phyloP scores from a whole-genome alignment of 2,329 filamentous ascomycete genomes.

The Chaetomiaceae sp. region DNA sequence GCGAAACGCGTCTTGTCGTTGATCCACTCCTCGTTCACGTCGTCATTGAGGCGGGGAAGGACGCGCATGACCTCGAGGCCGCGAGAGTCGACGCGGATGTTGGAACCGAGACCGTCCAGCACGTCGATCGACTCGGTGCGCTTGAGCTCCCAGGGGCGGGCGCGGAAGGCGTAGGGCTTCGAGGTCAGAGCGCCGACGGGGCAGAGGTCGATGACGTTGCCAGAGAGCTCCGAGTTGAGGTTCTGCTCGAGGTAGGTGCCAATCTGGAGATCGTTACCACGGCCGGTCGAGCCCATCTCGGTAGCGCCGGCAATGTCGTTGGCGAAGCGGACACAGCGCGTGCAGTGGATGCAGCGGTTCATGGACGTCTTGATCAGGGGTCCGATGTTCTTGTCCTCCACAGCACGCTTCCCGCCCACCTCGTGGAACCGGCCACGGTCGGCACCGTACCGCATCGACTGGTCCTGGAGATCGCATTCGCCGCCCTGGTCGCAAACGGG shows the following conservation, averaged over 20 bases:
- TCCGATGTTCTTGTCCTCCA: conserved; percentile 99
- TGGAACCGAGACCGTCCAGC: conserved; percentile 85
- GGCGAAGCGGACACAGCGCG: conserved; percentile 92
- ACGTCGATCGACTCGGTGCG: conserved; percentile 96
- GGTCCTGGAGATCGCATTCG: conserved; percentile 97
- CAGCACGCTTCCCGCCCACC: conserved; percentile 88
- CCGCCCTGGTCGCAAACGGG: conserved; percentile 98
- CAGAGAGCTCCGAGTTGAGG: conserved; percentile 90
- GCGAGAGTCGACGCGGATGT: conserved; percentile 88
- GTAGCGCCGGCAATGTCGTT: conserved; percentile 96
- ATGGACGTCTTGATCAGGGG: conserved; percentile 98
- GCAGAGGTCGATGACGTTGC: conserved; percentile 96
- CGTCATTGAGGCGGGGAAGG: conserved; percentile 87
- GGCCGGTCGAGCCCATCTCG: conserved; percentile 88
- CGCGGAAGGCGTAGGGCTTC: conserved; percentile 96
- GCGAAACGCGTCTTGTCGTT: conserved; percentile 98
- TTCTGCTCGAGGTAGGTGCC: conserved; percentile 95
- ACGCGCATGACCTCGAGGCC: conserved; percentile 96
- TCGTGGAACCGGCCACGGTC: conserved; percentile 98
- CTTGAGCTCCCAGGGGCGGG: conserved; percentile 94
- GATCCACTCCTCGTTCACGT: conserved; percentile 99
- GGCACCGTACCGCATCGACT: conserved; percentile 97
- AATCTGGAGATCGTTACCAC: conserved; percentile 96
- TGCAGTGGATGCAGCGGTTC: conserved; percentile 99
- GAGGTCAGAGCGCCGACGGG: conserved; percentile 94